Evolutionary conservation across 1,284 basidiomycete species (phyloP).

Genomic region (Porodaedalea pini): DNA sequence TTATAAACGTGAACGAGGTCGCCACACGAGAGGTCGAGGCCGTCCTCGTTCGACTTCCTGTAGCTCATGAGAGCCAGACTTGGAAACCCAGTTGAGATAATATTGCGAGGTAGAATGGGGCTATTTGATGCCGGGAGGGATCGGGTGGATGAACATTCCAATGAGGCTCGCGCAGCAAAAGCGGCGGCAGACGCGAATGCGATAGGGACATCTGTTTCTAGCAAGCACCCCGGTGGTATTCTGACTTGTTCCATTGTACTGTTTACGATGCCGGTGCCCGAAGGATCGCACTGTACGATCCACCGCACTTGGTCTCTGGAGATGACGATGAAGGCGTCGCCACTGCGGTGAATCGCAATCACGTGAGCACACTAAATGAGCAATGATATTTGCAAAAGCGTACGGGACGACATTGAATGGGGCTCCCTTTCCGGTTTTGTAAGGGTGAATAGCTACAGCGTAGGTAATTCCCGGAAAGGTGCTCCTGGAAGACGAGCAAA

Average conservation of each 20-base stretch:
- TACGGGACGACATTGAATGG: neutral
- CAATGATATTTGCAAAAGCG: neutral
- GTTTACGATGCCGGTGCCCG: constrained; percentile 40
- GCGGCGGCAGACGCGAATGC: constrained; percentile 24
- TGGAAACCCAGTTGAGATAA: neutral
- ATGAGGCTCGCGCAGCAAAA: constrained; percentile 22
- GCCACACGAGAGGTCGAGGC: constrained; percentile 46
- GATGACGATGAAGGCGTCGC: constrained; percentile 1
- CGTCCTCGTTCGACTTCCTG: constrained; percentile 41
- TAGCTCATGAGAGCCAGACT: constrained; percentile 32
- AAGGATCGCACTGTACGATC: constrained; percentile 30
- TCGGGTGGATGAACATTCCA: neutral
- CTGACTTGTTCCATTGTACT: constrained; percentile 36
- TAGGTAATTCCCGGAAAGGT: neutral
- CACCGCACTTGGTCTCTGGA: neutral
- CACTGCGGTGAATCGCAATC: neutral
- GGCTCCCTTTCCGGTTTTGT: neutral
- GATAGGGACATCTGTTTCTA: constrained; percentile 43
- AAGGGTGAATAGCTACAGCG: constrained; percentile 2
- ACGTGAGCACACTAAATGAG: neutral
- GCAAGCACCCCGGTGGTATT: constrained; percentile 48
- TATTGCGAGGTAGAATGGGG: neutral
- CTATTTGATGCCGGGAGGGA: neutral
- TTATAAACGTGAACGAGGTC: constrained; percentile 55
- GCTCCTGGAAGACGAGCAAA: neutral